Evolutionary conservation across 177 flowering plant species (phyloP).

Genomic region (Vitis hybrid): DNA sequence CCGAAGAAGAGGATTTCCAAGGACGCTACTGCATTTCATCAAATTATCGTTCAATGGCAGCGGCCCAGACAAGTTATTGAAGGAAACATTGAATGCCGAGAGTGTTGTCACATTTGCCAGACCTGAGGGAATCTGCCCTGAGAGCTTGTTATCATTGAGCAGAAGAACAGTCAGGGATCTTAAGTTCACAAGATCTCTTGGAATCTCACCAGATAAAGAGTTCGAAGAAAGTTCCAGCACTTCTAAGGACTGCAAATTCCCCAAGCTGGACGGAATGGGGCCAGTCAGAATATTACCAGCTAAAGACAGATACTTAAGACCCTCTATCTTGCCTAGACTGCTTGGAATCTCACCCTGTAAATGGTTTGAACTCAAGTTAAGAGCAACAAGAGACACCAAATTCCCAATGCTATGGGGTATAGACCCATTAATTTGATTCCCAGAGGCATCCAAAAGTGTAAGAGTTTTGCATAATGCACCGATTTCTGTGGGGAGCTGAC

Average conservation of each 20-base stretch:
- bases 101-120: conserved; percentile 58
- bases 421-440: conserved; percentile 60
- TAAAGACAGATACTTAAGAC: conserved; percentile 55
- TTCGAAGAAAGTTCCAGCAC: conserved; percentile 73
- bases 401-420: conserved; percentile 55
- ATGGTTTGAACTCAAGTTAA: conserved; percentile 65
- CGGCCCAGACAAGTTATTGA: conserved; percentile 83
- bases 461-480: conserved; percentile 54
- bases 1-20: conserved; percentile 62
- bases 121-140: conserved; percentile 66
- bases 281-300: conserved; percentile 70
- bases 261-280: conserved; percentile 57
- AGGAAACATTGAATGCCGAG: conserved; percentile 68
- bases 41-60: conserved; percentile 45
- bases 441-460: conserved; percentile 61
- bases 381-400: conserved; percentile 47
- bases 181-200: conserved; percentile 50
- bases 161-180: conserved; percentile 51
- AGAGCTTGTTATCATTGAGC: conserved; percentile 65
- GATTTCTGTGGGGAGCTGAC: conserved; percentile 54
- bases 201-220: conserved; percentile 68
- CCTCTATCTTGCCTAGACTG: conserved; percentile 40
- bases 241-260: conserved; percentile 49
- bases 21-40: conserved; percentile 49
- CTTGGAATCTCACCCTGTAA: conserved; percentile 62